Percentiles rank a stretch among this genome's conserved stretches.
Conservation (phyloP, 2,329 filamentous ascomycete species). For the Colletotrichum horii region DNA sequence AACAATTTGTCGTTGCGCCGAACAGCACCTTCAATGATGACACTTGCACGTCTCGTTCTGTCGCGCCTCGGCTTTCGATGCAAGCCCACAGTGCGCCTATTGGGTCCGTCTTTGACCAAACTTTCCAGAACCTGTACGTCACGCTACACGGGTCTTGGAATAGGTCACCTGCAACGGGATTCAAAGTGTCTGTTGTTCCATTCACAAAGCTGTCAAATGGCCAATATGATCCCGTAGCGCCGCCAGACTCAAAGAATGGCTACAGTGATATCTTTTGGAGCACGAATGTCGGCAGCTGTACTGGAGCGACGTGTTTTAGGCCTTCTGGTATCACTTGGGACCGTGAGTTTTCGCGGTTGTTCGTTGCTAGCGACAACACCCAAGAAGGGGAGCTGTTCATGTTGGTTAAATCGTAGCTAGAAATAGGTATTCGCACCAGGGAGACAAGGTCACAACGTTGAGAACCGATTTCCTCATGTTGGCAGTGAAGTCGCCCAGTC, state of each 20-base stretch:
- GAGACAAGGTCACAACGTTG: neutral
- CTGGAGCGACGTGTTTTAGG: constrained; percentile 26
- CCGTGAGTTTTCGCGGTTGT: constrained; percentile 24
- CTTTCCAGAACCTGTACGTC: constrained; percentile 58
- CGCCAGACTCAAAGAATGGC: constrained; percentile 30
- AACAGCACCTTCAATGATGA: constrained; percentile 40
- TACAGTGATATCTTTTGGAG: constrained; percentile 38
- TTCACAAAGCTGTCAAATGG: constrained; percentile 31
- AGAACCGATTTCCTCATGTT: neutral
- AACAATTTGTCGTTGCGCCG: constrained; percentile 41
- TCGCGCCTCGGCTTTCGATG: constrained; percentile 55
- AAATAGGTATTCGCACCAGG: neutral
- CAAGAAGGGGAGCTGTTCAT: constrained; percentile 28
- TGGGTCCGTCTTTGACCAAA: constrained; percentile 63
- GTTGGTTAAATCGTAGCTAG: neutral
- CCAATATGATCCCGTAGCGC: constrained; percentile 34
- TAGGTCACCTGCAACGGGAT: constrained; percentile 39
- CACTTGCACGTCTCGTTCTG: constrained; percentile 34
- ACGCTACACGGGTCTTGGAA: constrained; percentile 67
- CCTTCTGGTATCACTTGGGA: constrained; percentile 29
- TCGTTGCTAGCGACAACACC: constrained; percentile 28
- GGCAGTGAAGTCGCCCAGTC: neutral
- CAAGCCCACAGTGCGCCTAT: constrained; percentile 65
- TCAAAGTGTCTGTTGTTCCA: constrained; percentile 41
- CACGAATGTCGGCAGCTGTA: constrained; percentile 33